Evolutionary conservation across 2,329 filamentous ascomycete genomes (phyloP), one percentile per base, ranked within the genome.

Genomic region (Pestalotiopsis fici): DNA sequence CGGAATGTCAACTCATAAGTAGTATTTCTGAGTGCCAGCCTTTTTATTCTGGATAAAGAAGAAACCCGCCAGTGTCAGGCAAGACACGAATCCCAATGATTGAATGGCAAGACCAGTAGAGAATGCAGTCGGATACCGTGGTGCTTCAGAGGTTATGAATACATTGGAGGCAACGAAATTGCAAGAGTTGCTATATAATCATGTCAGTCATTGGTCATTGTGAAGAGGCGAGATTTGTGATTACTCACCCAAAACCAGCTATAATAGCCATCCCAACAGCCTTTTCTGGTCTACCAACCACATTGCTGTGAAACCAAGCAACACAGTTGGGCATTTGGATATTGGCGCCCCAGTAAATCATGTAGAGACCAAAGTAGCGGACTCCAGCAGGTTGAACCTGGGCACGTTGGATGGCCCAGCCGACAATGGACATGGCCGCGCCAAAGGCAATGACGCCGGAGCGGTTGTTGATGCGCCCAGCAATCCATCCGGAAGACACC

Each of bases 311-410:
- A 25, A 64, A 56, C 62, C 62, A 64, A 6, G 62, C 62, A 12
- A 64, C 62, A 23, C 62, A 64, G 39, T 55, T 54, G 12, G 62
- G 62, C 39, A 64, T 54, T n/a, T 64, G 62, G 6, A 64, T 64
- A 27, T 55, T 55, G 21, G 62, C 62, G 25, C 62, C 62, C 43
- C 43, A 55, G 47, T 54, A 54, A 12, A 64, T 64, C 43, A 64
- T 55, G 47, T 64, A 64, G 18, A 64, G 62, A 31, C 43, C 62
- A 37, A 64, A 64, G 21, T 64, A 64, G 13, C 62, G 62, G 9
- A 64, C 62, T 21, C 62, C 43, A 35, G 62, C 39, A 3, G 62
- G 62, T 11, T 56, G 39, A 0, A 64, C 62, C 47, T 64, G 62
- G 11, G 62, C 62, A 11, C 39, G 39, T 25, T 64, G 62, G 25